These are phyloP conservation scores for Omphalea diandra DNA, from an alignment of 441 rosid genomes.

Conservation along the genomic window DNA sequence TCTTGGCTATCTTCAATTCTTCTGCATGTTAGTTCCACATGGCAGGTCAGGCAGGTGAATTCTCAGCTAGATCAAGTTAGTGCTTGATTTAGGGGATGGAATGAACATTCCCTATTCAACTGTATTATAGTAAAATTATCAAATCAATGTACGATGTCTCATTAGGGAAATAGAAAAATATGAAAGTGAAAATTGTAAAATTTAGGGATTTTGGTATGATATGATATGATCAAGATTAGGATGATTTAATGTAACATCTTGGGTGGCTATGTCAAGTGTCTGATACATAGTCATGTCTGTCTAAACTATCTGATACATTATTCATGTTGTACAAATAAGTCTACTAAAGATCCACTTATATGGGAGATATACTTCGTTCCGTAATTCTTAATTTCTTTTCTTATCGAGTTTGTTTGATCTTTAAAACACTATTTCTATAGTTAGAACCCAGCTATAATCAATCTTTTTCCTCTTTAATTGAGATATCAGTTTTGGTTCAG, in stretches of 20 bases:
- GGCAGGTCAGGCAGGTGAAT: not conserved
- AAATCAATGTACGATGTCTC: not conserved
- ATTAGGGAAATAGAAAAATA: not conserved
- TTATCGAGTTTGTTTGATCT: too few relatives aligned
- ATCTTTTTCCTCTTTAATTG: too few relatives aligned
- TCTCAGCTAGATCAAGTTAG: conserved; percentile 1
- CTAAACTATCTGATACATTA: not conserved
- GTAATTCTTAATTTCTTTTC: not conserved
- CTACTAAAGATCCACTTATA: not conserved
- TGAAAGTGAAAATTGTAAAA: not conserved
- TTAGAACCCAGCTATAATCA: too few relatives aligned
- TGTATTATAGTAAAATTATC: not conserved
- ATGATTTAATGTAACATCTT: not conserved
- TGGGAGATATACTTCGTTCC: not conserved
- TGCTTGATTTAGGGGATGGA: not conserved
- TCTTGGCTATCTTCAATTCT: not conserved
- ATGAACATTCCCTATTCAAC: not conserved
- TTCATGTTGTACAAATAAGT: not conserved
- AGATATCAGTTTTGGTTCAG: too few relatives aligned
- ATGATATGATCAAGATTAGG: not conserved
- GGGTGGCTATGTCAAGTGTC: too few relatives aligned
- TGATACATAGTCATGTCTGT: not conserved
- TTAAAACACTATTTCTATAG: too few relatives aligned
- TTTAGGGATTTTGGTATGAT: not conserved
- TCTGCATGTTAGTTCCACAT: not conserved